Conservation (phyloP, 148 eudicot species). For the Agrostemma githago region DNA sequence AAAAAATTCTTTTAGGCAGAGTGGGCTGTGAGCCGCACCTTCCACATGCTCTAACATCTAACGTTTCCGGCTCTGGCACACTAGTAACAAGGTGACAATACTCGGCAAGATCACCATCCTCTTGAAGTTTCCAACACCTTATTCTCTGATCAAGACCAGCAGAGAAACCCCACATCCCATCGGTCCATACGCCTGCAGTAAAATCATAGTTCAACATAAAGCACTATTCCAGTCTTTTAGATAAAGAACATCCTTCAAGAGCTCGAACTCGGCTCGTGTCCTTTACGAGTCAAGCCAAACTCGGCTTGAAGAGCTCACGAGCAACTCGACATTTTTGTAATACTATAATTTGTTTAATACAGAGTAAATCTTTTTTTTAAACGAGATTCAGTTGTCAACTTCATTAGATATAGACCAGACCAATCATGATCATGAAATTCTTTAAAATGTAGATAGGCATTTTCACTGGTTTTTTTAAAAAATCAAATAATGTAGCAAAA, state of each 20-base stretch:
- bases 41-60: slow-evolving; percentile 66
- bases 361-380: no score
- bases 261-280: neutral
- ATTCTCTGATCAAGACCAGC: slow-evolving; percentile 96
- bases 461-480: no score
- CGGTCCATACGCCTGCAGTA: slow-evolving; percentile 87
- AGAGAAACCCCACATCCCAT: slow-evolving; percentile 81
- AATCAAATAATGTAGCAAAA: no score
- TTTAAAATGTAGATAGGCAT: no score
- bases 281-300: no score
- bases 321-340: no score
- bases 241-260: neutral
- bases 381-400: no score
- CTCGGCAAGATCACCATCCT: slow-evolving; percentile 48
- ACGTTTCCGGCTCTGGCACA: slow-evolving; percentile 97
- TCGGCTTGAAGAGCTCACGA: no score
- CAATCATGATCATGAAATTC: no score
- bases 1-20: neutral
- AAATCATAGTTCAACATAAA: slow-evolving; percentile 13
- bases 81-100: slow-evolving; percentile 54
- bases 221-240: neutral
- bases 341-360: no score
- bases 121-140: slow-evolving; percentile 68
- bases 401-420: no score
- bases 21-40: slow-evolving; percentile 34